Evolutionary conservation across 1,284 basidiomycete species (phyloP), one percentile per base, ranked within the genome.

Genomic region (Grifola frondosa): DNA sequence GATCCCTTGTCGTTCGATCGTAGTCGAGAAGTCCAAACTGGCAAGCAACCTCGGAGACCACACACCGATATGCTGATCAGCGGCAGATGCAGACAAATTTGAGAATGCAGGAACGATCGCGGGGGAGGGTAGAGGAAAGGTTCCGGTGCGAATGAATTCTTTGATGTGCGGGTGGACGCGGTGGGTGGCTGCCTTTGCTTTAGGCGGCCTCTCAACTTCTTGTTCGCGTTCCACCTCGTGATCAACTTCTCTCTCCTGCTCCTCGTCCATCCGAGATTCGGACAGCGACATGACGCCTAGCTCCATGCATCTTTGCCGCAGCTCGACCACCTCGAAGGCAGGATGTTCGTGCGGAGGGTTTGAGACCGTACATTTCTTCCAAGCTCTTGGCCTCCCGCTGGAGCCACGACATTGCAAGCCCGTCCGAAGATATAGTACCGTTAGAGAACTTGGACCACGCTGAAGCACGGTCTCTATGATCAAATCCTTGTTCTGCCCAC

Each of bases 401-500:
- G 19, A 32, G 30, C 30, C 30, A 32, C 13, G 30, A 12, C 1
- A 17, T n/a, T 16, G 10, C 9, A 10, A 32, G 30, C 9, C 10
- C 10, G 16, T 9, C 10, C 9, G 19, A n/a, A n/a, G 9, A 16
- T 2, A 17, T 32, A 2, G 9, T 9, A 32, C 16, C 16, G 2
- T 9, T 16, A 17, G 10, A 11, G 16, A 32, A 58, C 1, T 46
- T 21, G 2, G 46, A 37, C 67, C 71, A 71, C 4, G 61, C 66
- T 3, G 50, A 28, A 11, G 58, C 54, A 28, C 74, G 65, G 6
- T 49, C 53, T n/a, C 54, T 17, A 41, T 70, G 69, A 29, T 77
- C 67, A 4, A 67, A 39, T 1, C 75, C 78, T 54, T 80, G 77
- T 38, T 69, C 65, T 17, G 59, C 68, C 76, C 77, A 78, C 15